Percentiles rank a stretch among this genome's conserved stretches.
These are phyloP conservation scores for Plasmodium falciparum DNA, from an alignment of 169 alveolate genomes.

Conservation along the genomic window DNA sequence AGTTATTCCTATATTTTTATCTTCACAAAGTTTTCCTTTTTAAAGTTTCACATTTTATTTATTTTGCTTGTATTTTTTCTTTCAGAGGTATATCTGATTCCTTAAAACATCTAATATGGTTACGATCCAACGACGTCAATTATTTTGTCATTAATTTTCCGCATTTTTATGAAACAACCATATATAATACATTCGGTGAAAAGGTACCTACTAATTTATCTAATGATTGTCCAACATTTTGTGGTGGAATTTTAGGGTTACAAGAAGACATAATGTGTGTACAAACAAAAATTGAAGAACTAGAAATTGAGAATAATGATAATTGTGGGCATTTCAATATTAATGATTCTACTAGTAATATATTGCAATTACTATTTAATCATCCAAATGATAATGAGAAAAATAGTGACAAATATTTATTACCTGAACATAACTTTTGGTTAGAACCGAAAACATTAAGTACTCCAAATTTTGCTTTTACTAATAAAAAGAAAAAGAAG, in stretches of 20 bases:
- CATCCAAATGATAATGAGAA: constrained; percentile 58
- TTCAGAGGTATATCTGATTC: constrained; percentile 63
- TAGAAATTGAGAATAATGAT: constrained; percentile 59
- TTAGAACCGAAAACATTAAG: constrained; percentile 70
- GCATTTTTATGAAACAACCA: constrained; percentile 65
- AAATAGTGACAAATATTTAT: constrained; percentile 42
- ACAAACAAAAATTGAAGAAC: constrained; percentile 63
- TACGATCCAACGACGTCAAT: constrained; percentile 55
- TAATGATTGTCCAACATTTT: constrained; percentile 65
- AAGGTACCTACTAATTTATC: constrained; percentile 53
- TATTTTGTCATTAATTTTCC: constrained; percentile 63
- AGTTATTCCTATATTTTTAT: neutral
- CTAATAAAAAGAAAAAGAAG: constrained; percentile 50
- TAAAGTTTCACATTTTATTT: neutral
- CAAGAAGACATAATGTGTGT: constrained; percentile 75
- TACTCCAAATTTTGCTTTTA: constrained; percentile 65
- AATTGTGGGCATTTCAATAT: constrained; percentile 35
- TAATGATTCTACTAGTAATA: constrained; percentile 68
- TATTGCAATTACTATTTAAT: constrained; percentile 51
- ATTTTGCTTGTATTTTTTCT: neutral
- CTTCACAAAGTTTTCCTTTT: neutral
- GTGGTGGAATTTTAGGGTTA: constrained; percentile 67
- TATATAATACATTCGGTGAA: constrained; percentile 62
- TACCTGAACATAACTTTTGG: constrained; percentile 75
- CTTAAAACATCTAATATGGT: constrained; percentile 57